Conservation (phyloP, 2,329 filamentous ascomycete species). For the Pseudogymnoascus pannorum region DNA sequence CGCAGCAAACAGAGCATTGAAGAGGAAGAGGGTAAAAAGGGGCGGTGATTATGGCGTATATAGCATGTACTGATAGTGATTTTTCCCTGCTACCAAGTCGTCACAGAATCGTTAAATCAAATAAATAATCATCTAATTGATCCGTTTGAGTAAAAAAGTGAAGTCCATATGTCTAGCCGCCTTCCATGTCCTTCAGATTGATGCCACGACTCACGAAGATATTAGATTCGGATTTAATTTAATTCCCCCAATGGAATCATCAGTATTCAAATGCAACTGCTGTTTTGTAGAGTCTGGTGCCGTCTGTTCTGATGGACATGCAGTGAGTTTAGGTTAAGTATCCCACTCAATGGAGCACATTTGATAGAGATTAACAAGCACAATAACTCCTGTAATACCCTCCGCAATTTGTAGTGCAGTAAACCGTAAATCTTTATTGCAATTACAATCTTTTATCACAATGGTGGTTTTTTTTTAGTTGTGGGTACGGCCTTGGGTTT, state of each 20-base stretch:
- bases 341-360: neutral
- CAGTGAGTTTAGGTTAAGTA: neutral
- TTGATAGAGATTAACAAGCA: neutral
- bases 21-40: neutral
- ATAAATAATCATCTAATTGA: neutral
- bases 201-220: too few species aligned
- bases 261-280: neutral
- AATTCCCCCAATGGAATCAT: too few species aligned
- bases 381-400: neutral
- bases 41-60: neutral
- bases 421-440: neutral
- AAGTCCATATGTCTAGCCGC: neutral
- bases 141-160: neutral
- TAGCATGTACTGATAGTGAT: neutral
- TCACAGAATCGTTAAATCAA: neutral
- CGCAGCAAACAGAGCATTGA: slow-evolving; percentile 8
- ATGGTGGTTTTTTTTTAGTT: too few species aligned
- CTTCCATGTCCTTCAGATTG: neutral
- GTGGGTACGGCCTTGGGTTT: neutral
- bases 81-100: neutral
- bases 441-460: neutral
- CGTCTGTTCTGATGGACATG: neutral
- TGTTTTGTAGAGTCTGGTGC: neutral
- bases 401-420: neutral
- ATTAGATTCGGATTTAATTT: too few species aligned